phyloP scores from a whole-genome alignment of 2,329 filamentous ascomycete species.

The Lasiodiplodia citricola region DNA sequence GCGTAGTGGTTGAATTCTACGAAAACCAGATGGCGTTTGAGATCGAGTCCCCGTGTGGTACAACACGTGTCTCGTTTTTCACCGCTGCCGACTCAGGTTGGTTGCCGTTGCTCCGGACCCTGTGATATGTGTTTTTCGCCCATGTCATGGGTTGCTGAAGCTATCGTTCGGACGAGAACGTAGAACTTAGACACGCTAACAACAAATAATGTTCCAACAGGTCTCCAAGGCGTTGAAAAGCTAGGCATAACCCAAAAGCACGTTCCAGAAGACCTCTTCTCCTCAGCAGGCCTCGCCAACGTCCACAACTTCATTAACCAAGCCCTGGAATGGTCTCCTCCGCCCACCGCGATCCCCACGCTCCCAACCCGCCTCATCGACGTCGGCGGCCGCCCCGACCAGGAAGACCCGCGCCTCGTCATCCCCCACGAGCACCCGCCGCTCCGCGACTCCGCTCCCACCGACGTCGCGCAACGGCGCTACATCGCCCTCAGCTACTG shows the following conservation, averaged over 20 bases:
- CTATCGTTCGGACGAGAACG: too few species aligned
- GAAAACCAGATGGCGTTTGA: background rate
- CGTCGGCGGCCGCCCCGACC: background rate
- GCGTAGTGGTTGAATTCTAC: background rate
- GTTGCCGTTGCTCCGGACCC: background rate
- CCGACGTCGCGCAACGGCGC: background rate
- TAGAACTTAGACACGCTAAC: background rate
- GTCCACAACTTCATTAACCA: background rate
- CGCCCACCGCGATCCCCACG: background rate
- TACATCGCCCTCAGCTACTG: conserved; percentile 16
- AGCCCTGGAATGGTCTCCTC: background rate
- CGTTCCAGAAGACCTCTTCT: background rate
- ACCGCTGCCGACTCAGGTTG: background rate
- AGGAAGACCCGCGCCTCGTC: background rate
- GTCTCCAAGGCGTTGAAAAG: background rate
- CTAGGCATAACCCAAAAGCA: background rate
- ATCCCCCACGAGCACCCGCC: background rate
- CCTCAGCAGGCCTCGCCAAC: background rate
- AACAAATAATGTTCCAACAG: background rate
- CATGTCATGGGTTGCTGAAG: too few species aligned
- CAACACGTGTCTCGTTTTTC: background rate
- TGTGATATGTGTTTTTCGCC: too few species aligned
- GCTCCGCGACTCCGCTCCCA: background rate
- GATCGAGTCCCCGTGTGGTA: background rate
- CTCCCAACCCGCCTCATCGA: background rate